phyloP scores from a whole-genome alignment of 345 rosid species.

The Pistacia atlantica region DNA sequence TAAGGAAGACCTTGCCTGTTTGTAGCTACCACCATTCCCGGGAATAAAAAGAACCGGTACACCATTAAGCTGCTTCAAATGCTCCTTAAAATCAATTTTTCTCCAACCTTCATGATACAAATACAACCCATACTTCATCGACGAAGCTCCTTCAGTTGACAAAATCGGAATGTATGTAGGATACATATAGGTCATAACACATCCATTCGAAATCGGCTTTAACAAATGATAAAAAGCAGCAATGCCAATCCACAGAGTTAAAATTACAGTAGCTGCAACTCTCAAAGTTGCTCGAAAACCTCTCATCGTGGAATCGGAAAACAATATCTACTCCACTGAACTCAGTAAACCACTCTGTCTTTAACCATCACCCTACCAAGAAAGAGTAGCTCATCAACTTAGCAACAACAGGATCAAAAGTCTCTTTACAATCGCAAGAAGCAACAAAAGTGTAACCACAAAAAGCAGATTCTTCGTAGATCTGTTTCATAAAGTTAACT shows the following conservation, averaged over 20 bases:
- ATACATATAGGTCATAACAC: constrained; percentile 96
- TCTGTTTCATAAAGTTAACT: not conserved
- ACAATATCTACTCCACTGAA: constrained; percentile 13
- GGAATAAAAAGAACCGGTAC: constrained; percentile 95
- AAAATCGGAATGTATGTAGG: constrained; percentile 91
- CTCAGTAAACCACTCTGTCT: not conserved
- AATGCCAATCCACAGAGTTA: constrained; percentile 55
- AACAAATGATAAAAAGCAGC: constrained; percentile 60
- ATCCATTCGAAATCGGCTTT: constrained; percentile 84
- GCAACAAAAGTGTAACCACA: not conserved
- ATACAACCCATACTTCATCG: constrained; percentile 72
- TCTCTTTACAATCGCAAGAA: not conserved
- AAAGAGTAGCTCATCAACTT: not conserved
- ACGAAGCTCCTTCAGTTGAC: constrained; percentile 34
- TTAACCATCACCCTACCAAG: not conserved
- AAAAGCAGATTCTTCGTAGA: not conserved
- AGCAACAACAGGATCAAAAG: not conserved
- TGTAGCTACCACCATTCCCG: constrained; percentile 96
- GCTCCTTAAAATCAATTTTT: constrained; percentile 81
- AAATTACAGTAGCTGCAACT: constrained; percentile 43
- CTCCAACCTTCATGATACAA: constrained; percentile 98
- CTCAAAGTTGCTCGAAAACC: constrained; percentile 55
- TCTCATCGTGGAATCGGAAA: constrained; percentile 34
- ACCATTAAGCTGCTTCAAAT: constrained; percentile 81
- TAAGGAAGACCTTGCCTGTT: constrained; percentile 61